Percentiles rank a stretch among this genome's conserved stretches.
Evolutionary conservation across 805 yeast species (phyloP).

Genomic region (Saccharomycopsis fodiens): DNA sequence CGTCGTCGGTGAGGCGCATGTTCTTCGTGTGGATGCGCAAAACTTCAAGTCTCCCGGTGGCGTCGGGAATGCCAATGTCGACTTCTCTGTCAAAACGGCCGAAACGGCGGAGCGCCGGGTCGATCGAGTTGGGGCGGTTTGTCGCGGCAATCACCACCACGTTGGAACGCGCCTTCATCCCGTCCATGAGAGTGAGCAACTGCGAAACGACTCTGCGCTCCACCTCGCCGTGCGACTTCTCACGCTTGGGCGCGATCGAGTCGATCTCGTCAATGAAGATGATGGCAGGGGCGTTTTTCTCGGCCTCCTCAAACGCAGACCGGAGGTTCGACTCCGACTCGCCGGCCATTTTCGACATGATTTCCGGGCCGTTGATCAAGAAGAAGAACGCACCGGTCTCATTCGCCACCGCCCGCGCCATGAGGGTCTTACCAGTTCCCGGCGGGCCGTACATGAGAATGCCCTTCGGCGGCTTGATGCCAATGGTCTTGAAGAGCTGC

Average conservation of each 20-base stretch:
- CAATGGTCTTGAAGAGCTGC: conserved; percentile 93
- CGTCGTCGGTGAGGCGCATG: conserved; percentile 94
- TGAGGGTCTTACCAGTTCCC: conserved; percentile 98
- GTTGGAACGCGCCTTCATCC: conserved; percentile 99
- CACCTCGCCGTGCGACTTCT: conserved; percentile 98
- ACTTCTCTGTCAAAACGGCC: conserved; percentile 89
- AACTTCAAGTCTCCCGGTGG: conserved; percentile 95
- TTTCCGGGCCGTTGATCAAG: conserved; percentile 97
- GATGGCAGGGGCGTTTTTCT: conserved; percentile 95
- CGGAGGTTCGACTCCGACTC: conserved; percentile 95
- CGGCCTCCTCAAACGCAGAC: conserved; percentile 99
- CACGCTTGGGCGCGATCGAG: conserved; percentile 99
- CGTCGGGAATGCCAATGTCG: conserved; percentile 94
- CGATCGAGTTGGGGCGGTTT: conserved; percentile 67
- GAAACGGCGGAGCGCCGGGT: conserved; percentile 77
- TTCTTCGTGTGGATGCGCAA: conserved; percentile 96
- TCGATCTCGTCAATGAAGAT: conserved; percentile 98
- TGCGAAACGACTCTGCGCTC: conserved; percentile 99
- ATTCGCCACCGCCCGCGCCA: conserved; percentile 99
- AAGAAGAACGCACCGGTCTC: conserved; percentile 99
- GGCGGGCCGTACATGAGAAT: conserved; percentile 98
- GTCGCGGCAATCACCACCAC: conserved; percentile 98
- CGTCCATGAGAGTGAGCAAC: conserved; percentile 96
- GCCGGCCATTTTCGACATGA: conserved; percentile 99
- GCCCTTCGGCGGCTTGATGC: conserved; percentile 99